Conservation (phyloP, 106 monocot species). For the Triglochin maritima region DNA sequence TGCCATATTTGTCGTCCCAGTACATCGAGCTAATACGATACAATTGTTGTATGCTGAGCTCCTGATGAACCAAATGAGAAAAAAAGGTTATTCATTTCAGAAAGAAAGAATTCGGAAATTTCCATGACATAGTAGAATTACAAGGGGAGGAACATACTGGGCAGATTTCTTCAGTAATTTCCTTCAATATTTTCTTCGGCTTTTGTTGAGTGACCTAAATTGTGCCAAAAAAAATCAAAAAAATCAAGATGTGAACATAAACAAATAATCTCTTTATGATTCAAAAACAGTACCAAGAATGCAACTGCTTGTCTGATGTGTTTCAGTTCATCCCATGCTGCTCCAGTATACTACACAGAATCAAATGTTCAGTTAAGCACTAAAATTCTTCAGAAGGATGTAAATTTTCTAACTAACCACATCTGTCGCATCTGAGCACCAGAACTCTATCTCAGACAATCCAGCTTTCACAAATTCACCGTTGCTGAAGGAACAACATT, state of each 20-base stretch:
- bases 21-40: slow-evolving; percentile 65
- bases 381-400: too few relatives aligned
- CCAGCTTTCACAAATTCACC: neutral
- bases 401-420: neutral
- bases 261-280: neutral
- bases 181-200: too few relatives aligned
- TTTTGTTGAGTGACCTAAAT: too few relatives aligned
- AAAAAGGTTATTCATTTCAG: too few relatives aligned
- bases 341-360: neutral
- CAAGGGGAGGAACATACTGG: too few relatives aligned
- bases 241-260: too few relatives aligned
- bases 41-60: slow-evolving; percentile 52
- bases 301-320: slow-evolving; percentile 6
- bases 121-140: too few relatives aligned
- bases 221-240: too few relatives aligned
- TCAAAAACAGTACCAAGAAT: neutral
- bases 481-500: slow-evolving; percentile 3
- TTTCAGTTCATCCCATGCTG: neutral
- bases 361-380: neutral
- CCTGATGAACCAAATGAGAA: slow-evolving; percentile 16
- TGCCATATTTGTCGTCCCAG: slow-evolving; percentile 58
- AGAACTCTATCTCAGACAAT: neutral
- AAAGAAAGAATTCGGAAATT: too few relatives aligned
- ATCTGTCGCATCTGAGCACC: neutral
- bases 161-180: too few relatives aligned